Percentiles rank a stretch among this genome's conserved stretches.
These are phyloP conservation scores for Hirsutella minnesotensis DNA, from an alignment of 2,329 filamentous ascomycete species.

Conservation along the genomic window DNA sequence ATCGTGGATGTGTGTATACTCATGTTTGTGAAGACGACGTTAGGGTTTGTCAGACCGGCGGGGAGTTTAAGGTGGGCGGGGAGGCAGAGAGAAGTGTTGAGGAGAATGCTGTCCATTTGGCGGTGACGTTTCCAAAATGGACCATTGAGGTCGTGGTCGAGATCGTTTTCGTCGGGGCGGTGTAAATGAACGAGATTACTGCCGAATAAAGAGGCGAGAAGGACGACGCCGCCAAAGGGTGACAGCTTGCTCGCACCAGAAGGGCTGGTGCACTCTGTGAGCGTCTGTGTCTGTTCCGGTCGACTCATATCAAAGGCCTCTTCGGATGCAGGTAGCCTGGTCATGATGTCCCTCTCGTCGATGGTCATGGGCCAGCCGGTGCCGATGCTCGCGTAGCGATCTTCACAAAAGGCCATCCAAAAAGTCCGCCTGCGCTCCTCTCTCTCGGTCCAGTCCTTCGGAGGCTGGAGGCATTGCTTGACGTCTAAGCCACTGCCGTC, in stretches of 20 bases:
- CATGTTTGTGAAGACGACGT: slow-evolving; percentile 92
- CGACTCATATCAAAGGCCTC: slow-evolving; percentile 75
- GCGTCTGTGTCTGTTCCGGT: slow-evolving; percentile 56
- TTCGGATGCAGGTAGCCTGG: slow-evolving; percentile 72
- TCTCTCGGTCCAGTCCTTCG: slow-evolving; percentile 85
- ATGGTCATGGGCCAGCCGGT: slow-evolving; percentile 95
- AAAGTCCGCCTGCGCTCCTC: slow-evolving; percentile 89
- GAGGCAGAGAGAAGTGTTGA: slow-evolving; percentile 77
- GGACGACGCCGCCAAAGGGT: slow-evolving; percentile 64
- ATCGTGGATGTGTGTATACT: slow-evolving; percentile 93
- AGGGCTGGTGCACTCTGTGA: slow-evolving; percentile 59
- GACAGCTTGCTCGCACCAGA: slow-evolving; percentile 65
- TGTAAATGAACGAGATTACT: slow-evolving; percentile 86
- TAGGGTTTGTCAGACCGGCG: slow-evolving; percentile 61
- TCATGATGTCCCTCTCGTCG: slow-evolving; percentile 84
- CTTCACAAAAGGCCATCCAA: slow-evolving; percentile 86
- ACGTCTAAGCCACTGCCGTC: slow-evolving; percentile 78
- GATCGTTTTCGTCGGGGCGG: slow-evolving; percentile 69
- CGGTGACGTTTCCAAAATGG: slow-evolving; percentile 94
- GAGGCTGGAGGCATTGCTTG: slow-evolving; percentile 78
- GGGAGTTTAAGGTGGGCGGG: slow-evolving; percentile 73
- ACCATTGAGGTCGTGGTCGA: slow-evolving; percentile 78
- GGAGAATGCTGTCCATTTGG: slow-evolving; percentile 75
- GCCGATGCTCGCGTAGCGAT: slow-evolving; percentile 88
- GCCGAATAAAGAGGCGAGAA: slow-evolving; percentile 84